Percentiles rank a stretch among this genome's conserved stretches.
These are phyloP conservation scores for Thamnidium elegans DNA, from an alignment of 192 early-diverging fungal genomes.

Conservation along the genomic window DNA sequence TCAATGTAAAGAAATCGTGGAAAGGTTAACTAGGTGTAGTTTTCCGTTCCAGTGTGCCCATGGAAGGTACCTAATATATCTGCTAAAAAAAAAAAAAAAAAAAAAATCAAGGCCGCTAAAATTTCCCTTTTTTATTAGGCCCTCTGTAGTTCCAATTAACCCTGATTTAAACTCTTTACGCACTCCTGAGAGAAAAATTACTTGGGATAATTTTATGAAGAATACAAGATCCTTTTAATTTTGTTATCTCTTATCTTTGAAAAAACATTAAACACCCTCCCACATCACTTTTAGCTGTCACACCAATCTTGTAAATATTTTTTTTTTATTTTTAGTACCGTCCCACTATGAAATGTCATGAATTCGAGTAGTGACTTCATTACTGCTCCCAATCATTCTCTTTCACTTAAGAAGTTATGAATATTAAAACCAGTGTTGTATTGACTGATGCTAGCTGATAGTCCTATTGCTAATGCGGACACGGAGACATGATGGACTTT, in stretches of 20 bases:
- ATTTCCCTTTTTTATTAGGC: background rate
- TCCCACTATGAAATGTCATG: too few species aligned
- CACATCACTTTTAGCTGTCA: too few species aligned
- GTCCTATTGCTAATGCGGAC: too few species aligned
- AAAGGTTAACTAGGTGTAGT: slow-evolving; percentile 47
- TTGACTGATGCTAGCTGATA: too few species aligned
- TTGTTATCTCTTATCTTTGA: background rate
- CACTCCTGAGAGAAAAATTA: slow-evolving; percentile 5
- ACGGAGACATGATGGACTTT: too few species aligned
- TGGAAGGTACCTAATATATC: slow-evolving; percentile 35
- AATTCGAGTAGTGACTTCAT: too few species aligned
- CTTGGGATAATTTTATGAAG: slow-evolving; percentile 5
- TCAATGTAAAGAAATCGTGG: slow-evolving; percentile 53
- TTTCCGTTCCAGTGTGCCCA: slow-evolving; percentile 71
- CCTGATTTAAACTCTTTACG: background rate
- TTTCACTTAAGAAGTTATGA: too few species aligned
- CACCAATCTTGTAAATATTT: too few species aligned
- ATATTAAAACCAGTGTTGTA: too few species aligned
- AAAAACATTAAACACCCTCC: too few species aligned
- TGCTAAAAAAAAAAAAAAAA: background rate
- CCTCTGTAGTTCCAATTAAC: slow-evolving; percentile 11
- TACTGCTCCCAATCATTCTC: too few species aligned
- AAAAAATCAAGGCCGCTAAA: background rate
- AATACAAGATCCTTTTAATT: background rate
- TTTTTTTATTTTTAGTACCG: too few species aligned